Base-by-base conservation (phyloP, 2,329 filamentous ascomycete genomes). In the Dryadomyces quercivorus region DNA sequence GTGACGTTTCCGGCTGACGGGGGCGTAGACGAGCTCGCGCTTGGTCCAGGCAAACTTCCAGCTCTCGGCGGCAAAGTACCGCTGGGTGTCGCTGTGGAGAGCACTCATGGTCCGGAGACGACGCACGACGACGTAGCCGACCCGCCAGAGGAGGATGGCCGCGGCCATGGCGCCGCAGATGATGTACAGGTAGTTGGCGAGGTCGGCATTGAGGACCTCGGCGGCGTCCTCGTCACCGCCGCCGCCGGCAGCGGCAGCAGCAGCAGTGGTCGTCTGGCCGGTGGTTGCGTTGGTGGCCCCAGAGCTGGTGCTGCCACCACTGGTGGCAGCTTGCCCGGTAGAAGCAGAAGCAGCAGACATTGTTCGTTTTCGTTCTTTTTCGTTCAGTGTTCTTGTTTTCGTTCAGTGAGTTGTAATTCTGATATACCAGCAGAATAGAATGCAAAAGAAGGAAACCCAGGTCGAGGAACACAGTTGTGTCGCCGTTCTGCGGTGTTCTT, bases 41-140 rank as follows among this genome's bases (percentile, higher is more conserved):
- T 87, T 85, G 60, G 88, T 70, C 68, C 74, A 80, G n/a, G 85
- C 72, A 55, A 72, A 68, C 45, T 70, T 72, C 15, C 65, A 61
- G 7, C 73, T 74, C 6, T 85, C 77, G 22, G 73, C 71, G 48
- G 83, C 77, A 65, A 91, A 95, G 72, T 89, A 95, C 57, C 79
- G 76, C 67, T 95, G 90, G 1, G 76, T 84, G 59, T 88, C 85
- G 70, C 88, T 89, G 70, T 80, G 84, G 60, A 95, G 77, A 63
- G 84, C 88, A 45, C 85, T 77, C 47, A 95, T 75, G 26, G 80
- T 84, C 59, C 90, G 81, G 42, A 91, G 72, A 64, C 93, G 85
- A 60, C 77, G 80, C 56, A 80, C 72, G 55, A 86, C 69, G 54
- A 78, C 75, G 51, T 81, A 75, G 54, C 73, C 69, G 59, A 84